Percentiles rank a stretch among this genome's conserved stretches.
These are phyloP conservation scores for Pinus tabuliformis DNA, from an alignment of 75 land plant species.

Conservation along the genomic window DNA sequence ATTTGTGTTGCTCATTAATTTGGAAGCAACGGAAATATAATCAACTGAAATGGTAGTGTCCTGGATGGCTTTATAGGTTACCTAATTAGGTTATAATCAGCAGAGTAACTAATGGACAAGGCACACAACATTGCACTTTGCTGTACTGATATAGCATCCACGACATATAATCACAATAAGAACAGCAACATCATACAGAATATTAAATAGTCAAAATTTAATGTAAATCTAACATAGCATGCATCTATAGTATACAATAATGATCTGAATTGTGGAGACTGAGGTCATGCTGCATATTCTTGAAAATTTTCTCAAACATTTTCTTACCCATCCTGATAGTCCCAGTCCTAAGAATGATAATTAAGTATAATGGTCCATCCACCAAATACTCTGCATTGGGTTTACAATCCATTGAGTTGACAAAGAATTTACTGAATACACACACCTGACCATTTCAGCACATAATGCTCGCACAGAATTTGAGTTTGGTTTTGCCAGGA, in stretches of 20 bases:
- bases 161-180: neutral
- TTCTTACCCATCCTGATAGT: no score
- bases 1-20: no score
- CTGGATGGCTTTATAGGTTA: neutral
- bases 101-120: neutral
- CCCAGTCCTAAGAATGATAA: no score
- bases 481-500: conserved; percentile 89
- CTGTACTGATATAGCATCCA: neutral
- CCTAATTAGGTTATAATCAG: neutral
- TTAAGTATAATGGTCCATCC: no score
- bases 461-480: conserved; percentile 58
- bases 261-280: neutral
- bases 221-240: neutral
- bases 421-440: conserved; percentile 4
- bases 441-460: conserved; percentile 86
- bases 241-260: neutral
- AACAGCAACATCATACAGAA: neutral
- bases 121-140: neutral
- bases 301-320: neutral
- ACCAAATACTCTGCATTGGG: neutral
- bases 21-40: no score
- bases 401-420: neutral
- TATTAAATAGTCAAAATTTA: neutral
- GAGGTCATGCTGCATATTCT: neutral
- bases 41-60: neutral